phyloP scores from a whole-genome alignment of 2,329 filamentous ascomycete genomes.

The Mollisia scopiformis region DNA sequence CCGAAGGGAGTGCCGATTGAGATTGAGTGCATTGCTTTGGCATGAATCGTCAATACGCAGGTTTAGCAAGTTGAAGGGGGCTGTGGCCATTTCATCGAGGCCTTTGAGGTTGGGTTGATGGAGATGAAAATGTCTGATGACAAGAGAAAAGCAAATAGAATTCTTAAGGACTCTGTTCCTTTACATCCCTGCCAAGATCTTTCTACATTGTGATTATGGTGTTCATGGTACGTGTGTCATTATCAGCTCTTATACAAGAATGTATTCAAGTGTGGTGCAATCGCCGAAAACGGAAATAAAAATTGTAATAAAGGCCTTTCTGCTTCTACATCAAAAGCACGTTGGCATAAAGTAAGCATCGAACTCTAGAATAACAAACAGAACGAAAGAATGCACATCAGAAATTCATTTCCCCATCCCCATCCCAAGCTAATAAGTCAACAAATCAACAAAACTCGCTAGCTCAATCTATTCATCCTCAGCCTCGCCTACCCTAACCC shows the following conservation, averaged over 20 bases:
- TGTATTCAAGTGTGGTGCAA: background rate
- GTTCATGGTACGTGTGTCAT: background rate
- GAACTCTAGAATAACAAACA: no score
- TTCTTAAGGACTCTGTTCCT: background rate
- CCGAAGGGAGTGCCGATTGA: conserved; percentile 88
- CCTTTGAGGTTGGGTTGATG: background rate
- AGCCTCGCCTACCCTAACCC: background rate
- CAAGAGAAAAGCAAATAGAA: background rate
- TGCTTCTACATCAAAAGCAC: no score
- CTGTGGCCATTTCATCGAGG: no score
- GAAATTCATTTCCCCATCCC: no score
- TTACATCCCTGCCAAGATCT: background rate
- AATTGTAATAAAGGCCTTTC: no score
- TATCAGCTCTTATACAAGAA: background rate
- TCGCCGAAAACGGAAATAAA: no score
- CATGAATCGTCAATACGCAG: conserved; percentile 42
- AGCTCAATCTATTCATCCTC: no score
- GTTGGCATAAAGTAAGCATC: no score
- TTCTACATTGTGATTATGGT: background rate
- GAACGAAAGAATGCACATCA: no score
- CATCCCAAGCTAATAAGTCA: no score
- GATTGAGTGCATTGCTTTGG: conserved; percentile 85
- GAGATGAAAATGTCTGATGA: background rate
- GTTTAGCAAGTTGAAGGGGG: background rate
- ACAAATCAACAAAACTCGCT: no score